phyloP scores from a whole-genome alignment of 768 basidiomycete genomes.

The Brasilioporus rufonigricans region DNA sequence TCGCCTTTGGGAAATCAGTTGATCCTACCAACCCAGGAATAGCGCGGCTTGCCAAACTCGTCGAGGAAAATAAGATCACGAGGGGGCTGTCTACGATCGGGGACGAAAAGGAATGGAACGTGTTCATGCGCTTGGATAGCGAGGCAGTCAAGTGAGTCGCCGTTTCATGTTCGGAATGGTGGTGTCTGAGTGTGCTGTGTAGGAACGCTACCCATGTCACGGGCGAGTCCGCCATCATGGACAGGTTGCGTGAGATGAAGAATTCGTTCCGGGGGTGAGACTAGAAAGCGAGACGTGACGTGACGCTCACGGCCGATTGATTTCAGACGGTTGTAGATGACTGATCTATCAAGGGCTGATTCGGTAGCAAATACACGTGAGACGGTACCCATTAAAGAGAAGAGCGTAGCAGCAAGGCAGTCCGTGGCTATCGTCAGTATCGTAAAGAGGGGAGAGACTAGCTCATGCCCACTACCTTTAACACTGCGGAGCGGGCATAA shows the following conservation, averaged over 20 bases:
- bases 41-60: conserved; percentile 54
- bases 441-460: conserved; percentile 4
- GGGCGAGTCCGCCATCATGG: conserved; percentile 61
- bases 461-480: conserved; percentile 56
- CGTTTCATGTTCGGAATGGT: background rate
- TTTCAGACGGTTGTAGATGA: too few species aligned
- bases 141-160: conserved; percentile 59
- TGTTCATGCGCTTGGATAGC: conserved; percentile 81
- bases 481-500: conserved; percentile 76
- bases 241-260: conserved; percentile 76
- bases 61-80: conserved; percentile 58
- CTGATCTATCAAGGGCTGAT: too few species aligned
- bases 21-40: conserved; percentile 64
- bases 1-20: conserved; percentile 66
- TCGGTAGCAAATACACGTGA: background rate
- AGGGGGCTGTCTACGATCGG: conserved; percentile 86
- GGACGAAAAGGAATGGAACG: conserved; percentile 94
- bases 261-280: conserved; percentile 64
- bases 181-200: background rate
- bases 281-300: too few species aligned
- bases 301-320: too few species aligned
- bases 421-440: too few species aligned
- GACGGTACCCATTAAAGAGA: too few species aligned
- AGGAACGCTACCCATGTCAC: conserved; percentile 51
- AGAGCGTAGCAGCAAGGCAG: too few species aligned